Evolutionary conservation across 2,329 filamentous ascomycete species (phyloP), one percentile per base, ranked within the genome.

Genomic region (Alternaria ethzedia): DNA sequence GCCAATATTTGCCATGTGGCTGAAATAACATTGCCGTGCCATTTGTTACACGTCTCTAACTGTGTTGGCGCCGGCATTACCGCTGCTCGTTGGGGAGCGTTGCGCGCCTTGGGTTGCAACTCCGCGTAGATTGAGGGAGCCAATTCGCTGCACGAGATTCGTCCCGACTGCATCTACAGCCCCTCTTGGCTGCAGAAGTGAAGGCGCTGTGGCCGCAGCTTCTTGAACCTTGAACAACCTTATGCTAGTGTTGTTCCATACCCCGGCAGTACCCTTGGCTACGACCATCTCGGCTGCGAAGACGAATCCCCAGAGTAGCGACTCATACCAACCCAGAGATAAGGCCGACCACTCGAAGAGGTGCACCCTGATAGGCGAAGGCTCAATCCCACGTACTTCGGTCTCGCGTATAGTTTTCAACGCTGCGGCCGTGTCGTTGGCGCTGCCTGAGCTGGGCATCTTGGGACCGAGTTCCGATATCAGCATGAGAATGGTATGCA

Each of bases 321-420:
- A 95, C 80, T 97, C 93, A 79, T 98, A 97, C 96, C 96, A 98
- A 52, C 94, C 95, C 54, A 98, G 85, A 0, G 93, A 91, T 32
- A 97, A 84, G 0, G 92, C 90, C 4, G 94, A 95, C 95, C 95
- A 98, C 81, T 97, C 93, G 74, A 98, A 98, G 13, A 93, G 90
- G 76, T 97, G 94, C 15, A 96, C 90, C 30, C 91, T 87, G 56
- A 93, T 86, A 0, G 91, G 85, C 2, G 89, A 89, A 1, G 91
- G 87, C 49, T 97, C 93, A 41, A 97, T 88, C 9, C 89, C 90
- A 10, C 89, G 86, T 46, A 96, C 83, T 54, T 87, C 85, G 1
- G 91, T 86, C 17, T 85, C 83, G 62, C 84, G 85, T 63, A 93
- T 88, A 25, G 83, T 85, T 46, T 82, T 49, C 75, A 83, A 64